phyloP scores from a whole-genome alignment of 352 stramenopile species.

The Blastocystis hominis region DNA sequence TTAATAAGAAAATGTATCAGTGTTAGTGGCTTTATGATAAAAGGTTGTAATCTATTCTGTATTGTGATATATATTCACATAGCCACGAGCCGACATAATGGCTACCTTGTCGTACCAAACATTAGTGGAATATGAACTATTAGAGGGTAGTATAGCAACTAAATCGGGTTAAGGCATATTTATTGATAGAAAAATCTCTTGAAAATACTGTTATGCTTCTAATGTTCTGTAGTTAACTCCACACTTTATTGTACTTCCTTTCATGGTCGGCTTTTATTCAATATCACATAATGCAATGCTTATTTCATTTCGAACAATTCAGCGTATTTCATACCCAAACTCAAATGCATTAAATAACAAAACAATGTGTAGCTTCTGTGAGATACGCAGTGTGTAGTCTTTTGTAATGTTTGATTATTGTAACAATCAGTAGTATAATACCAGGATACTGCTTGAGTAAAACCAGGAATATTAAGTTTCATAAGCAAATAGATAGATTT shows the following conservation, averaged over 20 bases:
- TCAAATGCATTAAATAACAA: neutral
- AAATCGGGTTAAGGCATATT: neutral
- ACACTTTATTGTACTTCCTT: too few relatives aligned
- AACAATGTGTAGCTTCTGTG: too few relatives aligned
- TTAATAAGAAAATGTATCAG: neutral
- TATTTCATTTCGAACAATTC: neutral
- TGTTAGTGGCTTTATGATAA: neutral
- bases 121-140: neutral
- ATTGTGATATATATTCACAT: constrained; percentile 27
- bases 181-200: neutral
- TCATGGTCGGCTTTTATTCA: neutral
- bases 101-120: constrained; percentile 19
- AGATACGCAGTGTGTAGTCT: too few relatives aligned
- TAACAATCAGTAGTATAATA: neutral
- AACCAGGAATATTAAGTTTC: neutral
- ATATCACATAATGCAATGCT: neutral
- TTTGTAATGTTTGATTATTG: neutral
- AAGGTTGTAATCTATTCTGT: constrained; percentile 8
- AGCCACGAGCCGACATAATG: neutral
- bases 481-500: too few relatives aligned
- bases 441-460: neutral
- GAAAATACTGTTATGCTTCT: neutral
- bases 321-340: neutral
- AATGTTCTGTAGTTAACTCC: neutral
- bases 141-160: neutral